A percentile compares a stretch with the other conserved stretches of the same genome.
Evolutionary conservation across 2,329 filamentous ascomycete species (phyloP).

Genomic region (Achaetomium macrosporum): DNA sequence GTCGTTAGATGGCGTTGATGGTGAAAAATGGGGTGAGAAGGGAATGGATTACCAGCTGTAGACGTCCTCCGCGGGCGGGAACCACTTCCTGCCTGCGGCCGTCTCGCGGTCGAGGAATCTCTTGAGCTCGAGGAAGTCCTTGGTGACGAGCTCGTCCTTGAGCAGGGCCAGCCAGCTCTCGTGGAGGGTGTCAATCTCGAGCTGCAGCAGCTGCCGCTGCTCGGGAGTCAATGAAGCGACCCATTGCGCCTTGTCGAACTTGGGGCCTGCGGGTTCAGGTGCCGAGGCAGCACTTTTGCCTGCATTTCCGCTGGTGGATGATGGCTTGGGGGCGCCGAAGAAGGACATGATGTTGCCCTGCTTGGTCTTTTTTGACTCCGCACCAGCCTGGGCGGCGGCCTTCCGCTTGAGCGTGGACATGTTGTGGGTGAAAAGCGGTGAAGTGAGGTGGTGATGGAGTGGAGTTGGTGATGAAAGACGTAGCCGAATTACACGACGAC

Average conservation of each 20-base stretch:
- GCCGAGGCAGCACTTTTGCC: slow-evolving; percentile 12
- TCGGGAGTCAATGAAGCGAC: slow-evolving; percentile 71
- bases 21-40: slow-evolving; percentile 3
- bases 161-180: slow-evolving; percentile 86
- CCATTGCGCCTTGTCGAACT: slow-evolving; percentile 90
- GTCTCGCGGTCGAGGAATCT: slow-evolving; percentile 77
- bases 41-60: slow-evolving; percentile 72
- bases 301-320: slow-evolving; percentile 12
- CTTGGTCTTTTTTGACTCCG: slow-evolving; percentile 64
- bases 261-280: slow-evolving; percentile 35
- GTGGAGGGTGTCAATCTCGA: slow-evolving; percentile 89
- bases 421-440: slow-evolving; percentile 12
- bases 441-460: background rate
- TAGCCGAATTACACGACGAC: background rate
- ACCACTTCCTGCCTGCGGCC: slow-evolving; percentile 68
- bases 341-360: slow-evolving; percentile 79
- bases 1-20: slow-evolving; percentile 16
- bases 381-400: slow-evolving; percentile 40
- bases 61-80: slow-evolving; percentile 80
- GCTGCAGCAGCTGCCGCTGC: slow-evolving; percentile 71
- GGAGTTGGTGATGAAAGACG: slow-evolving; percentile 7
- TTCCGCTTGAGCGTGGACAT: slow-evolving; percentile 64
- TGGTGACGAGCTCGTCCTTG: slow-evolving; percentile 75
- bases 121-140: slow-evolving; percentile 83
- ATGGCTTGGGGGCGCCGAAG: slow-evolving; percentile 65